phyloP scores from a whole-genome alignment of 2,329 filamentous ascomycete genomes.

The Sporothrix protearum region DNA sequence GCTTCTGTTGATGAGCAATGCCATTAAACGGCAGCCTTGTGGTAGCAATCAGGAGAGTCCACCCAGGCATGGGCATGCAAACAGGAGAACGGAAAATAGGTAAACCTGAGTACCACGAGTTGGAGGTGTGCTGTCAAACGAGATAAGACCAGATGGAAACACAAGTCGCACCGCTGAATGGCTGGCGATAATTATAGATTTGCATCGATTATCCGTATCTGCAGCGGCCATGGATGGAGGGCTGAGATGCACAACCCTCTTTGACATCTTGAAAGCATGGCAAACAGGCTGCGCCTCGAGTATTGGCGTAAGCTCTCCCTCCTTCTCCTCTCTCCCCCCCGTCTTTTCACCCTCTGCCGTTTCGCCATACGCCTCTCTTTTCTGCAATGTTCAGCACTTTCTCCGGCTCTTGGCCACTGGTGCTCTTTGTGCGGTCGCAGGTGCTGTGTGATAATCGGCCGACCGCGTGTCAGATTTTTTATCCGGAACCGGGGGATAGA shows the following conservation, averaged over 20 bases:
- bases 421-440: constrained; percentile 15
- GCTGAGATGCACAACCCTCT: neutral
- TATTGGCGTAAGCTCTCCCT: neutral
- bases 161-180: constrained; percentile 7
- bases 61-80: neutral
- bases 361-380: constrained; percentile 35
- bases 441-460: constrained; percentile 22
- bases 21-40: neutral
- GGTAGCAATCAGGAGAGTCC: neutral
- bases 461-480: constrained; percentile 24
- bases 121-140: neutral
- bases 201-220: neutral
- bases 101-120: neutral
- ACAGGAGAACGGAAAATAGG: neutral
- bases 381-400: neutral
- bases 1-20: neutral
- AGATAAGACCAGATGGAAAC: constrained; percentile 13
- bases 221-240: neutral
- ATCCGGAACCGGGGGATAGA: constrained; percentile 13
- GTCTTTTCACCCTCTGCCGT: constrained; percentile 16
- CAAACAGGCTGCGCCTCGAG: constrained; percentile 12
- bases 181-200: constrained; percentile 8
- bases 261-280: neutral
- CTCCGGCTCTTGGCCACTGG: neutral
- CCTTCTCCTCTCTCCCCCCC: too few species aligned